Evolutionary conservation across 805 yeast genomes (phyloP), one percentile per base, ranked within the genome.

Genomic region (Starmerella stigmatis): DNA sequence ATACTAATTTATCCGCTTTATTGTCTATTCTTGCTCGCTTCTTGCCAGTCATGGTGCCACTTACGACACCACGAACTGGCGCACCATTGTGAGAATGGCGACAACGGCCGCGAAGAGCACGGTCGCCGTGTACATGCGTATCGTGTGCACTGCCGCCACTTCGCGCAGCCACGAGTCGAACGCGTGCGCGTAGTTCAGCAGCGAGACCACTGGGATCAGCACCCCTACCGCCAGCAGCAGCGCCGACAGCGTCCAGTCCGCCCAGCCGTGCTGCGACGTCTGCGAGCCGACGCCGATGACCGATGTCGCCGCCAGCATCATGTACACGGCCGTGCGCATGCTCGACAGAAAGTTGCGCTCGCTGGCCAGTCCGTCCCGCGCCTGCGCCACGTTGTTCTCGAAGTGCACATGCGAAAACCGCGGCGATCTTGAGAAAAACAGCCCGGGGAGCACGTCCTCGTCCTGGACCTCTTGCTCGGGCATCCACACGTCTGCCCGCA

Each of bases 331-430:
- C 23, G 52, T 27, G 12, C 55, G 45, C 10, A 55, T 21, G 37
- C 52, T 46, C 3, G 58, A 39, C 33, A 61, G 49, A 35, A 53
- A 58, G 45, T 59, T 61, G 28, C 64, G 55, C 48, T 61, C 65
- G 32, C 47, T 48, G 9, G 60, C 62, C 20, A 54, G 53, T 39
- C 59, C 43, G 46, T 61, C 65, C 26, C 65, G 52, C 8, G 64
- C 63, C 47, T 61, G 61, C 6, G 63, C 49, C 9, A 56, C 53
- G 12, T 41, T 29, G 46, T 61, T 61, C 15, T 54, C 58, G 40
- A 59, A 52, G 9, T 38, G n/a, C 11, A 60, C 39, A 12, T 45
- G 51, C 12, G 52, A 22, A 16, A 36, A 11, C 11, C 44, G 28
- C 10, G 61, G 57, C 38, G 48, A 29, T 8, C 49, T 20, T 46